Evolutionary conservation across 169 alveolate genomes (phyloP).

Genomic region (Plasmodium gaboni): DNA sequence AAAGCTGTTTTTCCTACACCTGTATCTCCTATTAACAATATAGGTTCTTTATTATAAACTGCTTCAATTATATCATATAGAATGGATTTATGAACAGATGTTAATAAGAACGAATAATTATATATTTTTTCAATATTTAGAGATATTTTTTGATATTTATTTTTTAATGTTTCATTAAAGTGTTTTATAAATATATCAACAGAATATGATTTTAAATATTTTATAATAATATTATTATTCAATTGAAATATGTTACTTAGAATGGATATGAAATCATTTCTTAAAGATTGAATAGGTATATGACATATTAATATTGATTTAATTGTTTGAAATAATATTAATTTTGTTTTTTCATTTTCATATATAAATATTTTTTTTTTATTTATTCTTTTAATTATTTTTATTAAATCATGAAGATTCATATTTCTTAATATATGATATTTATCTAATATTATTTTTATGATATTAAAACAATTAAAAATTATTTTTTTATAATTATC

Average conservation of each 20-base stretch:
- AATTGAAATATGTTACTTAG: constrained; percentile 18
- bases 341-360: constrained; percentile 26
- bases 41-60: constrained; percentile 93
- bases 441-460: constrained; percentile 32
- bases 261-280: constrained; percentile 7
- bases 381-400: constrained; percentile 53
- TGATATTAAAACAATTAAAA: constrained; percentile 19
- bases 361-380: constrained; percentile 29
- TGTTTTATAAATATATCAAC: constrained; percentile 14
- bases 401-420: constrained; percentile 72
- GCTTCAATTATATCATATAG: constrained; percentile 88
- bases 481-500: constrained; percentile 35
- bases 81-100: constrained; percentile 86
- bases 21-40: constrained; percentile 98
- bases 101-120: constrained; percentile 61
- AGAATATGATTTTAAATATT: constrained; percentile 7
- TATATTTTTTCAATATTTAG: constrained; percentile 20
- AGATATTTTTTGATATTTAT: constrained; percentile 3
- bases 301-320: constrained; percentile 63
- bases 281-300: constrained; percentile 29
- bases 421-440: constrained; percentile 64
- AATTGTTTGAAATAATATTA: constrained; percentile 45
- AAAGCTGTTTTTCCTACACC: constrained; percentile 99
- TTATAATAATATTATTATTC: constrained; percentile 3
- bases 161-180: constrained; percentile 31